These are phyloP conservation scores for Macrocybe gigantea DNA, from an alignment of 768 basidiomycete species.

Conservation along the genomic window DNA sequence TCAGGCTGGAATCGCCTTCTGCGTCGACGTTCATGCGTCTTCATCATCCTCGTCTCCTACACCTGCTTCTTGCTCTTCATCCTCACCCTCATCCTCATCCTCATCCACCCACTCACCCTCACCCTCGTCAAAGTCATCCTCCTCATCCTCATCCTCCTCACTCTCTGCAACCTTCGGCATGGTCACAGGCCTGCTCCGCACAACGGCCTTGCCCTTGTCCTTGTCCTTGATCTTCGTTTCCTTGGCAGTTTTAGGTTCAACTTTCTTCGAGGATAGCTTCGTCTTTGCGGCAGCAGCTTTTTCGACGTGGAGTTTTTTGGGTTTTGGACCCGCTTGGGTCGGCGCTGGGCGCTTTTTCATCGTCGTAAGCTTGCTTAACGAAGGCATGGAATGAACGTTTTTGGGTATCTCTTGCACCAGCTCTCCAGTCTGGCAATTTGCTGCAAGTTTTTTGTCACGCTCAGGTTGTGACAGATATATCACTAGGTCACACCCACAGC, in stretches of 20 bases:
- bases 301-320: slow-evolving; percentile 46
- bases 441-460: too few relatives aligned
- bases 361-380: slow-evolving; percentile 28
- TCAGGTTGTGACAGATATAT: too few relatives aligned
- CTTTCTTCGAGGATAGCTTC: slow-evolving; percentile 37
- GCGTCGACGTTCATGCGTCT: slow-evolving; percentile 20
- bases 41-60: slow-evolving; percentile 28
- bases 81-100: slow-evolving; percentile 19
- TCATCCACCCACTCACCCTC: slow-evolving; percentile 26
- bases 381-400: slow-evolving; percentile 22
- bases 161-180: slow-evolving; percentile 16
- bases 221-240: too few relatives aligned
- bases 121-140: slow-evolving; percentile 36
- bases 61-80: slow-evolving; percentile 14
- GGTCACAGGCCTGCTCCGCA: slow-evolving; percentile 57
- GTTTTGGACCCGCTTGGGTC: slow-evolving; percentile 38
- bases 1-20: slow-evolving; percentile 22
- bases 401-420: too few relatives aligned
- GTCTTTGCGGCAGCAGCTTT: not conserved
- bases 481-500: too few relatives aligned
- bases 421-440: too few relatives aligned
- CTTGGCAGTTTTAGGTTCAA: too few relatives aligned
- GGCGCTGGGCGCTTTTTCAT: slow-evolving; percentile 46
- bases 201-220: too few relatives aligned
- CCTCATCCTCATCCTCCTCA: slow-evolving; percentile 30